Conservation (phyloP, 257 asterid species). For the Gentiana macrophylla region DNA sequence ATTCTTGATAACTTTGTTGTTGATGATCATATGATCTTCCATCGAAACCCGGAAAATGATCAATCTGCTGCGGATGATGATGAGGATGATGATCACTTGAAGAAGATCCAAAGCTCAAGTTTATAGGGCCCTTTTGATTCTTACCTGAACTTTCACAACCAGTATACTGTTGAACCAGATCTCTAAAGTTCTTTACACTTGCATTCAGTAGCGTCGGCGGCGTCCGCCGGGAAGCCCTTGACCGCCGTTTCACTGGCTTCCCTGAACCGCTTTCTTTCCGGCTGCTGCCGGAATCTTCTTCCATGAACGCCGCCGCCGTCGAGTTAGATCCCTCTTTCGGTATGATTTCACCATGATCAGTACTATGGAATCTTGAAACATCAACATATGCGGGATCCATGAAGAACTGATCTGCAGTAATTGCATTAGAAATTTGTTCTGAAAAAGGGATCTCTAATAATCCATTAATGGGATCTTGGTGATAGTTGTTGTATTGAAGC, state of each 20-base stretch:
- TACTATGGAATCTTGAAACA: not conserved
- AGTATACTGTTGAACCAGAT: conserved; percentile 56
- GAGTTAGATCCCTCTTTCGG: not conserved
- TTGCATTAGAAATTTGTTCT: no score
- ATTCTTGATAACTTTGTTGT: no score
- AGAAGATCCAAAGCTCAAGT: conserved; percentile 31
- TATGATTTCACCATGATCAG: not conserved
- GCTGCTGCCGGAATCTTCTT: conserved; percentile 11
- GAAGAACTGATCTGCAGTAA: not conserved
- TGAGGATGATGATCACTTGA: not conserved
- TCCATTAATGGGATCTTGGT: conserved; percentile 5
- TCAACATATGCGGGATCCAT: conserved; percentile 6
- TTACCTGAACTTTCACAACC: conserved; percentile 26
- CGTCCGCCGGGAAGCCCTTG: conserved; percentile 20
- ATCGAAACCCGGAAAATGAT: no score
- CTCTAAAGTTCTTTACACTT: conserved; percentile 37
- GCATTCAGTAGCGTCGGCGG: conserved; percentile 49
- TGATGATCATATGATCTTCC: no score
- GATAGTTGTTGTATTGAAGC: conserved; percentile 4
- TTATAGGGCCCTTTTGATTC: conserved; percentile 44
- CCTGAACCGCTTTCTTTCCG: conserved; percentile 11
- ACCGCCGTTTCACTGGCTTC: conserved; percentile 26
- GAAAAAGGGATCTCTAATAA: conserved; percentile 3
- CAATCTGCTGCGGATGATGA: no score
- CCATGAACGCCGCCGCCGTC: not conserved